Conservation (phyloP, 306 rosid species). For the Medicago ruthenica region DNA sequence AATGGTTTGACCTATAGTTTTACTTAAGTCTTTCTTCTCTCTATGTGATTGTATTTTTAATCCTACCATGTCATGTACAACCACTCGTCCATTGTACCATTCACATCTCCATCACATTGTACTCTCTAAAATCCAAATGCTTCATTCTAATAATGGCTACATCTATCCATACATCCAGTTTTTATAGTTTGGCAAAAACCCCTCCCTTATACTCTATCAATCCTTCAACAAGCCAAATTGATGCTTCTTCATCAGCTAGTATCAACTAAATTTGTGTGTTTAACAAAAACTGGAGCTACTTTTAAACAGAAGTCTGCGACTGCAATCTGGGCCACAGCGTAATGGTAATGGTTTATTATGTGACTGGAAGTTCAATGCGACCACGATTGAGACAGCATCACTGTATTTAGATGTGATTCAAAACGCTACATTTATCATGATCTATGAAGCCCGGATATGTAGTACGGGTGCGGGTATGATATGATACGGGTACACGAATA, state of each 20-base stretch:
- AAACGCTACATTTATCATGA: not conserved
- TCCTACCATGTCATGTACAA: not conserved
- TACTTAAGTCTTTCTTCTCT: too few relatives aligned
- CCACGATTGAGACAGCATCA: not conserved
- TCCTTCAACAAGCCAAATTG: slow-evolving; percentile 17
- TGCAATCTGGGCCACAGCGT: not conserved
- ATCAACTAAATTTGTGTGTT: not conserved
- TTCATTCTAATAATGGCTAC: not conserved
- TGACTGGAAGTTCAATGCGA: not conserved
- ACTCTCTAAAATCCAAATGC: not conserved
- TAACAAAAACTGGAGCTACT: slow-evolving; percentile 10
- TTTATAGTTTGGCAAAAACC: not conserved
- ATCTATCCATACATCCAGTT: not conserved
- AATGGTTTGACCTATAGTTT: not conserved
- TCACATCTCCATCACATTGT: not conserved
- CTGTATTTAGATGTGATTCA: not conserved
- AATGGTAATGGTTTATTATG: not conserved
- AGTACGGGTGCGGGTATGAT: too few relatives aligned
- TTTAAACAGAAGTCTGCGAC: not conserved
- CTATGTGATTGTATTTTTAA: too few relatives aligned
- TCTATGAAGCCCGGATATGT: too few relatives aligned
- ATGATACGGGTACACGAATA: too few relatives aligned
- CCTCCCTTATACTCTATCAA: not conserved
- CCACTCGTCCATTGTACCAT: not conserved
- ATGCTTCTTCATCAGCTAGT: slow-evolving; percentile 33